Evolutionary conservation across 192 early-diverging fungal species (phyloP).

Genomic region (Umbelopsis vinacea): DNA sequence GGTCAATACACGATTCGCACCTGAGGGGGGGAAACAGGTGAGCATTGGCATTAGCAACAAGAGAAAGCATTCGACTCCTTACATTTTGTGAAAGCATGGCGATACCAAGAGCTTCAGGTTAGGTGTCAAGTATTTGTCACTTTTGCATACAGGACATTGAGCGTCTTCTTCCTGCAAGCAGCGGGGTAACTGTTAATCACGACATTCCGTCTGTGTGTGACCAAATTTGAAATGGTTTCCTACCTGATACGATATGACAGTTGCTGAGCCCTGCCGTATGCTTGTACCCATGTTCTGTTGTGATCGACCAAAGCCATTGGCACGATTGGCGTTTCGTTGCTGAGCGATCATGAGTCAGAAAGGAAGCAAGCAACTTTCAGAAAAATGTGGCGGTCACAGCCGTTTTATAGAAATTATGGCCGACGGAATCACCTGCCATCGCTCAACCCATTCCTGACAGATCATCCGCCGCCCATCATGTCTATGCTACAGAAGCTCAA

Average conservation of each 20-base stretch:
- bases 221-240: not conserved
- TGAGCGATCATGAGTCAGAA: conserved; percentile 16
- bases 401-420: not conserved
- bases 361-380: not conserved
- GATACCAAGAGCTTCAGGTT: conserved; percentile 88
- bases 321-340: conserved; percentile 7
- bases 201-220: not conserved
- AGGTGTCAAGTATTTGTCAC: conserved; percentile 84
- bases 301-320: conserved; percentile 11
- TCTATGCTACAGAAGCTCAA: conserved; percentile 50
- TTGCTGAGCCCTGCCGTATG: not conserved
- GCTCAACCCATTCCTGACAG: not conserved
- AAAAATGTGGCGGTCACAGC: not conserved
- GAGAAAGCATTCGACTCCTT: conserved; percentile 6
- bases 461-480: conserved; percentile 21
- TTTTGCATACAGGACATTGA: conserved; percentile 82
- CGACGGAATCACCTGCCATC: not conserved
- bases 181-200: not conserved
- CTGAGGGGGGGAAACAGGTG: conserved; percentile 39
- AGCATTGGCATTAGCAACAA: not conserved
- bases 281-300: not conserved
- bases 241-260: conserved; percentile 21
- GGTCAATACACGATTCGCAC: conserved; percentile 92
- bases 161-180: conserved; percentile 43
- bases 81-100: conserved; percentile 97